Percentiles rank a stretch among this genome's conserved stretches.
These are phyloP conservation scores for Cephalotrichum gorgonifer DNA, from an alignment of 2,329 filamentous ascomycete genomes.

Conservation along the genomic window DNA sequence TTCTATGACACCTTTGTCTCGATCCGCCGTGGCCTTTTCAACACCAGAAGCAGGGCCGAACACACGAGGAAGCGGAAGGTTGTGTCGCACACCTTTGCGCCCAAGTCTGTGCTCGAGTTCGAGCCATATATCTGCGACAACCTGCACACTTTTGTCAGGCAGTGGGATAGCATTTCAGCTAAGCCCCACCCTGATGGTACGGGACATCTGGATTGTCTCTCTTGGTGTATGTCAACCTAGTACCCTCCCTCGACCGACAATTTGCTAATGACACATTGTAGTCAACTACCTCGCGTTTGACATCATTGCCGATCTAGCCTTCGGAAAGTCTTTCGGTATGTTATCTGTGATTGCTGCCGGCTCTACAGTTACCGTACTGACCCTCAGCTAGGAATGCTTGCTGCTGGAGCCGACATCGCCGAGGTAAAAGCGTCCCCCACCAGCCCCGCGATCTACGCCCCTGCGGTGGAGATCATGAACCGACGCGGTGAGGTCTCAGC, in stretches of 20 bases:
- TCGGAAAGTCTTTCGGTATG: slow-evolving; percentile 53
- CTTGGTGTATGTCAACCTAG: slow-evolving; percentile 48
- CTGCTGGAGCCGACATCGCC: slow-evolving; percentile 63
- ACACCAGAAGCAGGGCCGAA: slow-evolving; percentile 70
- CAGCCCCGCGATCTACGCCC: slow-evolving; percentile 54
- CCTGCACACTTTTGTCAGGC: slow-evolving; percentile 59
- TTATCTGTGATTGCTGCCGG: neutral
- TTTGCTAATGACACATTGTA: neutral
- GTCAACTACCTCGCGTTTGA: slow-evolving; percentile 43
- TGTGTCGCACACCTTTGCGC: slow-evolving; percentile 75
- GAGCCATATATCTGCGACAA: slow-evolving; percentile 83
- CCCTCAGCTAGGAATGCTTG: slow-evolving; percentile 26
- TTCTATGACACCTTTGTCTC: slow-evolving; percentile 92
- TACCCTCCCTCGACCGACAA: neutral
- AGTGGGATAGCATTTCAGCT: slow-evolving; percentile 56
- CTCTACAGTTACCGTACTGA: neutral
- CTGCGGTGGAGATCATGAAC: slow-evolving; percentile 82
- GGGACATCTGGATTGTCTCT: slow-evolving; percentile 60
- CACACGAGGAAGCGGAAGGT: slow-evolving; percentile 86
- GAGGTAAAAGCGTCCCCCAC: slow-evolving; percentile 57
- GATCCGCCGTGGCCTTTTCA: slow-evolving; percentile 78
- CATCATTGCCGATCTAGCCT: slow-evolving; percentile 37
- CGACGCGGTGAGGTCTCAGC: slow-evolving; percentile 77
- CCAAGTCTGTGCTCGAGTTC: slow-evolving; percentile 72
- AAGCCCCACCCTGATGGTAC: slow-evolving; percentile 36